These are phyloP conservation scores for Trichophyton rubrum DNA, from an alignment of 2,329 filamentous ascomycete genomes.

Conservation along the genomic window DNA sequence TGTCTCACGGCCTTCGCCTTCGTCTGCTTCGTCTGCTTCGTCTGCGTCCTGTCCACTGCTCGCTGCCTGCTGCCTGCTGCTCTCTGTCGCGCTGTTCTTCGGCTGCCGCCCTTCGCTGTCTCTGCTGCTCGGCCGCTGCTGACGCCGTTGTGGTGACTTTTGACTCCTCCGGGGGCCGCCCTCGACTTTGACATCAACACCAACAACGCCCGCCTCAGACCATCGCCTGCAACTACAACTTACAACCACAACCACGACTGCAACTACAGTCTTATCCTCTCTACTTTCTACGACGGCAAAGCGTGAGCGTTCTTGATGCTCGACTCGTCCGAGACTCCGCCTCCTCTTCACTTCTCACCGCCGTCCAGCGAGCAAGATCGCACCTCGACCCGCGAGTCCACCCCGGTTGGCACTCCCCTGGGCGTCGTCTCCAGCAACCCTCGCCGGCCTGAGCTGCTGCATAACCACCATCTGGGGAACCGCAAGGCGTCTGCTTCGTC, in stretches of 20 bases:
- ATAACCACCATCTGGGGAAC: slow-evolving; percentile 22
- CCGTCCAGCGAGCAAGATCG: slow-evolving; percentile 35
- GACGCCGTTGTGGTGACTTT: too few species aligned
- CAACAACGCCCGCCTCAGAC: neutral
- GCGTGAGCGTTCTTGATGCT: slow-evolving; percentile 34
- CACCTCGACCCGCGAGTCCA: slow-evolving; percentile 40
- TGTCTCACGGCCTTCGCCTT: neutral
- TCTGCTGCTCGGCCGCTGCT: too few species aligned
- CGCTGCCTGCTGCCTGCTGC: neutral
- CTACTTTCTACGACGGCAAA: too few species aligned
- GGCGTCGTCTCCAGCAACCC: slow-evolving; percentile 33
- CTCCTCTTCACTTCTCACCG: slow-evolving; percentile 41
- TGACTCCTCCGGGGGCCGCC: neutral
- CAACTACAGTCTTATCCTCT: neutral
- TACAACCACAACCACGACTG: neutral
- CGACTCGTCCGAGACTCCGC: slow-evolving; percentile 39
- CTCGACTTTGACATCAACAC: neutral
- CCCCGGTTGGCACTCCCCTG: slow-evolving; percentile 38
- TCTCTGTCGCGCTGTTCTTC: neutral
- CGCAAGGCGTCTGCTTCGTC: slow-evolving; percentile 23
- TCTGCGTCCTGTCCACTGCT: neutral
- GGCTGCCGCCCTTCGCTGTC: neutral
- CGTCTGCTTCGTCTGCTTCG: neutral
- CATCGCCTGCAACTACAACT: neutral
- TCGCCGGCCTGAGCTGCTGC: slow-evolving; percentile 30